These are phyloP conservation scores for Gymnopilus junonius DNA, from an alignment of 768 basidiomycete genomes.

Conservation along the genomic window DNA sequence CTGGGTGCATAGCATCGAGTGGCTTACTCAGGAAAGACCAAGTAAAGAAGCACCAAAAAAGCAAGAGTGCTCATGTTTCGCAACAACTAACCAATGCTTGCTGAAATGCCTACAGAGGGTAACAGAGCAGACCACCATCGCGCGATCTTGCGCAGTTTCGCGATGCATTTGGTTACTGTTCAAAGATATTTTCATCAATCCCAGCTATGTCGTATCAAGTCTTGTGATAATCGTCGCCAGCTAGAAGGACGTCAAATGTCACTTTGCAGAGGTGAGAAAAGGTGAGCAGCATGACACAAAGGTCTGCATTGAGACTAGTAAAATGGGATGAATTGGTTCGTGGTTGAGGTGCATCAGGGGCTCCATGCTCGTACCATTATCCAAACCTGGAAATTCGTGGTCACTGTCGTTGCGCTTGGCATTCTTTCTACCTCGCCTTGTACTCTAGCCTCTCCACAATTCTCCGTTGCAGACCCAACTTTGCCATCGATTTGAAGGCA, in stretches of 20 bases:
- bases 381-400: background rate
- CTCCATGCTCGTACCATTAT: background rate
- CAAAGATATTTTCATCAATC: background rate
- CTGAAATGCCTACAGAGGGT: background rate
- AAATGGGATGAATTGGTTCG: constrained; percentile 2
- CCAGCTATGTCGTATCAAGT: background rate
- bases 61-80: background rate
- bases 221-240: background rate
- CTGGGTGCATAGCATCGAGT: background rate
- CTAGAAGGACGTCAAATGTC: constrained; percentile 2
- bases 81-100: background rate
- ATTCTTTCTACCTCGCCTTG: background rate
- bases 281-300: constrained; percentile 4
- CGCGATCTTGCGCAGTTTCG: background rate
- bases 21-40: background rate
- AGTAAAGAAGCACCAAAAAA: background rate
- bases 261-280: background rate
- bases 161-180: background rate
- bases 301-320: constrained; percentile 1
- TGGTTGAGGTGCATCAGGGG: constrained; percentile 1
- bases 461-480: background rate
- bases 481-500: background rate
- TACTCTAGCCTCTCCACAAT: background rate
- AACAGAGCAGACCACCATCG: background rate
- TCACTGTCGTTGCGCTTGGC: background rate